A percentile compares a stretch with the other conserved stretches of the same genome.
phyloP scores from a whole-genome alignment of 1,284 basidiomycete genomes.

The Malassezia vespertilionis region DNA sequence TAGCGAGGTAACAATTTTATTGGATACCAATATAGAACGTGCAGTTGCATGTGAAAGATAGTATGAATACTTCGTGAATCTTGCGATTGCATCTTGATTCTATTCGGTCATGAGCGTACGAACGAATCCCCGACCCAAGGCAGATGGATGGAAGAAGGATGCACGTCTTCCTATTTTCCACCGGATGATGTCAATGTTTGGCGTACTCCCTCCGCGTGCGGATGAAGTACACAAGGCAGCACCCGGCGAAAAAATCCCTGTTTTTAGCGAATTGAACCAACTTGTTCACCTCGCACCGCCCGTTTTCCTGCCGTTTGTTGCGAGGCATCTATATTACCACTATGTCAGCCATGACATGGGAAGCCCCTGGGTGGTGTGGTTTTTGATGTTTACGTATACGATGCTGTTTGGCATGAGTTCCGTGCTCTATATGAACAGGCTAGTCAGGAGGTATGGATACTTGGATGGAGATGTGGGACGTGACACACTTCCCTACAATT shows the following conservation, averaged over 20 bases:
- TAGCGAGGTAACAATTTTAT: too few species aligned
- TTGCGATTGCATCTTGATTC: too few species aligned
- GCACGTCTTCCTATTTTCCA: background rate
- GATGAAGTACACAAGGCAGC: background rate
- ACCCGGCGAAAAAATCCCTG: background rate
- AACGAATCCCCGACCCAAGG: too few species aligned
- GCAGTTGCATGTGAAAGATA: too few species aligned
- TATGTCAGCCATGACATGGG: background rate
- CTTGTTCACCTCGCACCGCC: background rate
- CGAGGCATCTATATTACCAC: constrained; percentile 1
- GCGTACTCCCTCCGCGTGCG: background rate
- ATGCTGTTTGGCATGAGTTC: background rate
- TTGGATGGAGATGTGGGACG: constrained; percentile 24
- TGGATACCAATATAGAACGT: too few species aligned
- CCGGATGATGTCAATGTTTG: background rate
- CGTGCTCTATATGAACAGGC: constrained; percentile 1
- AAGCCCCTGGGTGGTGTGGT: constrained; percentile 5
- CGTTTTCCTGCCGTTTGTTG: background rate
- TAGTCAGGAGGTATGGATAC: constrained; percentile 27
- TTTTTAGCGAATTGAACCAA: constrained; percentile 4
- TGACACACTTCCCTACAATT: constrained; percentile 30
- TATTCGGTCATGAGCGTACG: too few species aligned
- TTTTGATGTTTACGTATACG: background rate
- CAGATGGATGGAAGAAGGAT: constrained; percentile 4
- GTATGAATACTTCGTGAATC: too few species aligned